Conservation (phyloP, 2,329 filamentous ascomycete genomes). For the Trematosphaeria pertusa region DNA sequence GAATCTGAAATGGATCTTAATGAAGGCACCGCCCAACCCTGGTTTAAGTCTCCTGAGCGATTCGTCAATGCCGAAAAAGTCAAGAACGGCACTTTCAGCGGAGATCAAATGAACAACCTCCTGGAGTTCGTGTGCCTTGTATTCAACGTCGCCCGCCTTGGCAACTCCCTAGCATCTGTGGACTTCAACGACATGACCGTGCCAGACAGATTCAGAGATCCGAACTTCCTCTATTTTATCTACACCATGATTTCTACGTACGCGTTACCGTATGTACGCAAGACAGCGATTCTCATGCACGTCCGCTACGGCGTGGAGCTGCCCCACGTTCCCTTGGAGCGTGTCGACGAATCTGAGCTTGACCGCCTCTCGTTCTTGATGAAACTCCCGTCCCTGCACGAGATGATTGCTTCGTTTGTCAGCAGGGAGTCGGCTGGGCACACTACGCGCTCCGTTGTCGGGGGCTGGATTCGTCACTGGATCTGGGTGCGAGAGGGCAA, state of each 20-base stretch:
- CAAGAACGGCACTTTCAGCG: constrained; percentile 24
- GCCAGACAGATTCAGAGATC: constrained; percentile 33
- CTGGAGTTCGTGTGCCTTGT: constrained; percentile 42
- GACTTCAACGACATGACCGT: constrained; percentile 34
- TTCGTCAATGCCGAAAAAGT: constrained; percentile 38
- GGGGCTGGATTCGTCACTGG: constrained; percentile 78
- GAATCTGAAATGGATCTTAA: too few relatives aligned
- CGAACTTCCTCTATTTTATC: constrained; percentile 44
- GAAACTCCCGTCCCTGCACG: constrained; percentile 77
- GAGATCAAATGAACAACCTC: constrained; percentile 39
- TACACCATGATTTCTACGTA: constrained; percentile 72
- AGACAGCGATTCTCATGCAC: constrained; percentile 81
- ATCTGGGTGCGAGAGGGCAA: constrained; percentile 46
- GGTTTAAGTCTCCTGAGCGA: constrained; percentile 24
- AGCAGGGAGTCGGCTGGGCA: constrained; percentile 35
- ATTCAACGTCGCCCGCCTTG: constrained; percentile 34
- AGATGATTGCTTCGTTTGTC: constrained; percentile 71
- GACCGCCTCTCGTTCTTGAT: constrained; percentile 80
- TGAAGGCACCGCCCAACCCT: too few relatives aligned
- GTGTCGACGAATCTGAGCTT: constrained; percentile 76
- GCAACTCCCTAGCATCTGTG: constrained; percentile 29
- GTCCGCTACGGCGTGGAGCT: constrained; percentile 90
- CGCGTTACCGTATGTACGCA: constrained; percentile 87
- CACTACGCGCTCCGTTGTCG: constrained; percentile 59
- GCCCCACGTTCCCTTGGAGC: constrained; percentile 63